Evolutionary conservation across 805 yeast species (phyloP).

Genomic region (Candida succiphila): DNA sequence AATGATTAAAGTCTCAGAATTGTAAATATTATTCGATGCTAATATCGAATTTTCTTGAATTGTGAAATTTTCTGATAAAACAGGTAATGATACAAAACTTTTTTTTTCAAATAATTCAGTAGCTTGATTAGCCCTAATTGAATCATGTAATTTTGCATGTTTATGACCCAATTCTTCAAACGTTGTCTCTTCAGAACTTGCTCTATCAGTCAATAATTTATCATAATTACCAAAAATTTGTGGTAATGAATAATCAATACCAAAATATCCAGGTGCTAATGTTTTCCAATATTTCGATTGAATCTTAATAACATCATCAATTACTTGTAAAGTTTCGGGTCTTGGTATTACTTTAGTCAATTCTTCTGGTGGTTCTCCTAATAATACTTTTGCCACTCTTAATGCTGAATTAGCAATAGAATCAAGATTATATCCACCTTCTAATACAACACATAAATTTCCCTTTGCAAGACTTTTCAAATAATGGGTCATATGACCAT

Average conservation of each 20-base stretch:
- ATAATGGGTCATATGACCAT: conserved; percentile 93
- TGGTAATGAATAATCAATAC: conserved; percentile 22
- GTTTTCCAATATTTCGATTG: conserved; percentile 88
- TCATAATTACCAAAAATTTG: conserved; percentile 20
- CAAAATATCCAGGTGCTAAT: conserved; percentile 55
- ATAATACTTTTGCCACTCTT: conserved; percentile 80
- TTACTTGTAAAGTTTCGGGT: conserved; percentile 65
- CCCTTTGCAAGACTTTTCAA: conserved; percentile 84
- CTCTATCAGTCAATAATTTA: conserved; percentile 22
- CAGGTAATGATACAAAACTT: conserved; percentile 60
- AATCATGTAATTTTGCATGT: conserved; percentile 52
- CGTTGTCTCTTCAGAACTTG: conserved; percentile 29
- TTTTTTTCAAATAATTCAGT: conserved; percentile 41
- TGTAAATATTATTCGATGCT: conserved; percentile 62
- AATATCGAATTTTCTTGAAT: conserved; percentile 57
- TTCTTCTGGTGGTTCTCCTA: conserved; percentile 93
- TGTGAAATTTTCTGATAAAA: conserved; percentile 33
- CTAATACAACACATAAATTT: conserved; percentile 78
- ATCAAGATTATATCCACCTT: conserved; percentile 94
- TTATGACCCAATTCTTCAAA: conserved; percentile 27
- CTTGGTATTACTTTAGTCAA: conserved; percentile 59
- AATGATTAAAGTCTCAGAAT: conserved; percentile 53
- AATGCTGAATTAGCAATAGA: conserved; percentile 85
- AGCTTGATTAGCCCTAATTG: conserved; percentile 66
- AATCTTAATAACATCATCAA: conserved; percentile 67